Base-by-base conservation (phyloP, 1,139 yeast species). In the Pichia sp. region DNA sequence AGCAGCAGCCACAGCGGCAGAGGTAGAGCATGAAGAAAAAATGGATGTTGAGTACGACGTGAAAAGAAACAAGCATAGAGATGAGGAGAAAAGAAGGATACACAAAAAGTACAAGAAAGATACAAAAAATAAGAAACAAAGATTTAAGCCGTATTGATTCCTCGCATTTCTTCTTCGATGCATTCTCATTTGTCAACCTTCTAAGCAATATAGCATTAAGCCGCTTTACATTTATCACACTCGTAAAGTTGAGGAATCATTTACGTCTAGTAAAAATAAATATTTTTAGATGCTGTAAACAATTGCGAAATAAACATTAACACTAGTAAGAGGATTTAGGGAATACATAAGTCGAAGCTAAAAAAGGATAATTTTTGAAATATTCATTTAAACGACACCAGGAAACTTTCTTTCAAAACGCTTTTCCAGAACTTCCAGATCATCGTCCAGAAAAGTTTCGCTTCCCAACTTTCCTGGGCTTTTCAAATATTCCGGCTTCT, bases 11-110 rank as follows among this genome's bases (percentile, higher is more conserved):
- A 23, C 36, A 8, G 36, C 13, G 10, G 45, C 31, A 10, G 8
- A 8, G 45, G 45, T 8, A 23, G 26, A 42, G 15, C 13, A 10
- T 16, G 45, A 42, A 42, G 62, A 68, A 66, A 55, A 64, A 63
- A 59, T 66, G 68, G 61, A 67, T 62, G 31, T 64, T 61, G 62
- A 68, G 67, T 61, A 65, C 65, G 65, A 67, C 23, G 63, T 64
- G 58, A 64, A 66, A 49, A 66, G 68, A 19, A 67, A 70, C 55
- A 66, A 64, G 49, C 63, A 62, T 51, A 62, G 68, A 41, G 62
- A 66, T 8, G 62, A 51, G 63, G 65, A 51, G 56, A 64, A 16
- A 64, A 64, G 41, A 54, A 56, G 41, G n/a, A 36, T n/a, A 5
- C 47, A 55, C 44, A 58, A 34, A 34, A 53, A 48, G 36, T 52